A percentile compares a stretch with the other conserved stretches of the same genome.
These are phyloP conservation scores for Rhazya stricta DNA, from an alignment of 257 asterid species.

Conservation along the genomic window DNA sequence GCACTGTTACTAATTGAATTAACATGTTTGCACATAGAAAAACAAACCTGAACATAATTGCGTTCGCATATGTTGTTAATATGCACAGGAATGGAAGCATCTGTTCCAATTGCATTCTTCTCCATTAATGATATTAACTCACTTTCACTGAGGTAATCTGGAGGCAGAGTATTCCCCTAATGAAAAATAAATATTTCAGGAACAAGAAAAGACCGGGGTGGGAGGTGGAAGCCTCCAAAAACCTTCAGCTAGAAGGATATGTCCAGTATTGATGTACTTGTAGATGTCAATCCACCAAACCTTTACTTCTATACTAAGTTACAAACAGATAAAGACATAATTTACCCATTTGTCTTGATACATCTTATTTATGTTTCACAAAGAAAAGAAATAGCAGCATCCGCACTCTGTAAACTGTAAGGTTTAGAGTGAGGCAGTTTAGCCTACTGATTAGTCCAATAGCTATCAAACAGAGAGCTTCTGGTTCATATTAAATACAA, in stretches of 20 bases:
- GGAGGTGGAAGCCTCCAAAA: background rate
- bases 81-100: conserved; percentile 87
- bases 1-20: background rate
- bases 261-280: background rate
- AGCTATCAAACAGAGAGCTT: background rate
- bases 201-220: background rate
- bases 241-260: background rate
- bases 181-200: conserved; percentile 12
- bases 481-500: background rate
- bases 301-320: background rate
- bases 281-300: background rate
- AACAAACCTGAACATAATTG: conserved; percentile 83
- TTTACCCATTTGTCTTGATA: background rate
- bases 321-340: background rate
- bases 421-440: background rate
- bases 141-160: conserved; percentile 83
- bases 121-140: conserved; percentile 93
- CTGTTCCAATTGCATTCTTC: conserved; percentile 91
- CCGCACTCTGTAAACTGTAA: background rate
- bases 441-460: background rate
- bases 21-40: conserved; percentile 10
- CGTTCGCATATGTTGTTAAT: conserved; percentile 87
- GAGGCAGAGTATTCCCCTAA: conserved; percentile 78
- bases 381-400: background rate
- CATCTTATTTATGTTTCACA: background rate